These are phyloP conservation scores for Hyaloscypha finlandica DNA, from an alignment of 495 filamentous ascomycete genomes.

Conservation along the genomic window DNA sequence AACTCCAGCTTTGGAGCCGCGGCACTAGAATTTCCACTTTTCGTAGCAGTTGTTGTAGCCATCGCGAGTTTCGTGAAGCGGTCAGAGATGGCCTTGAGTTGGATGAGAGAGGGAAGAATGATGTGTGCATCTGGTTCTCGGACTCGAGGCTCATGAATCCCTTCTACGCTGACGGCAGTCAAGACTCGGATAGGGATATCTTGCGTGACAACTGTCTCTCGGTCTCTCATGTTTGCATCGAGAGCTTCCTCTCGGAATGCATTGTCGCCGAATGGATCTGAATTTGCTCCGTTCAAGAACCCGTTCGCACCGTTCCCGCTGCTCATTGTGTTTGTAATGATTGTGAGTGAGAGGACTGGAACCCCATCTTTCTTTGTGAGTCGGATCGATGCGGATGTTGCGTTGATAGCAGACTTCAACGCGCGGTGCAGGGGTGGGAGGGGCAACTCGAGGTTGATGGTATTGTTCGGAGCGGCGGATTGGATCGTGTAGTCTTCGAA, in stretches of 20 bases:
- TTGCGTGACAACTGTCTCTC: slow-evolving; percentile 90
- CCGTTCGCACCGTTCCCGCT: slow-evolving; percentile 32
- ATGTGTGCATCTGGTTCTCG: slow-evolving; percentile 95
- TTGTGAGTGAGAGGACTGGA: slow-evolving; percentile 82
- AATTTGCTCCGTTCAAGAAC: slow-evolving; percentile 33
- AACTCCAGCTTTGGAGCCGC: slow-evolving; percentile 70
- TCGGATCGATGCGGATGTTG: slow-evolving; percentile 76
- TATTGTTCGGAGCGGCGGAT: slow-evolving; percentile 74
- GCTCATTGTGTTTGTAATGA: slow-evolving; percentile 61
- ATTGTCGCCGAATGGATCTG: slow-evolving; percentile 39
- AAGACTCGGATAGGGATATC: slow-evolving; percentile 93
- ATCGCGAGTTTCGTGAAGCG: slow-evolving; percentile 80
- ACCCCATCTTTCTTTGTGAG: slow-evolving; percentile 89
- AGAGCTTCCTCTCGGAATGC: slow-evolving; percentile 51
- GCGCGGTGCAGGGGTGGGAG: slow-evolving; percentile 78
- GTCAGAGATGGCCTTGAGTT: slow-evolving; percentile 89
- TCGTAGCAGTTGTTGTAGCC: slow-evolving; percentile 37
- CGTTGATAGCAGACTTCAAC: slow-evolving; percentile 77
- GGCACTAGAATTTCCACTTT: slow-evolving; percentile 32
- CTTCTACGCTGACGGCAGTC: slow-evolving; percentile 73
- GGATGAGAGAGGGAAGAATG: slow-evolving; percentile 76
- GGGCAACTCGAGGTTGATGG: slow-evolving; percentile 94
- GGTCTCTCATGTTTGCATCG: slow-evolving; percentile 55
- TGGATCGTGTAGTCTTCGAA: slow-evolving; percentile 89
- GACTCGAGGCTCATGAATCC: slow-evolving; percentile 84